These are phyloP conservation scores for Coprinellus micaceus DNA, from an alignment of 768 basidiomycete species.

Conservation along the genomic window DNA sequence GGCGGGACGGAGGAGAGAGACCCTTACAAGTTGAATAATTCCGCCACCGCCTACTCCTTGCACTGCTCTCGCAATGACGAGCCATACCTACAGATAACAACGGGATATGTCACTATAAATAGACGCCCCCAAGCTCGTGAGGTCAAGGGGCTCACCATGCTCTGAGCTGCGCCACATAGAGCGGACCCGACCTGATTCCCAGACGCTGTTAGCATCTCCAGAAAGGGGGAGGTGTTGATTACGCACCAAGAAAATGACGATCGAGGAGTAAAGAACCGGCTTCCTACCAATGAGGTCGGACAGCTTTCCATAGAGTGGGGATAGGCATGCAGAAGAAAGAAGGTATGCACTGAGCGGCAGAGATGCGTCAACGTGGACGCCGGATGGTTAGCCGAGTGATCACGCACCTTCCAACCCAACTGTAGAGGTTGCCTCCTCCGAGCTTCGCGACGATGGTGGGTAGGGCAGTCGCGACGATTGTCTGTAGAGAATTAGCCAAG, in stretches of 20 bases:
- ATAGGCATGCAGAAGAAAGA: constrained; percentile 33
- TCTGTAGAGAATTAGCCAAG: too few relatives aligned
- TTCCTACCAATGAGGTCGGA: constrained; percentile 62
- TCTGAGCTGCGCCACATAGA: constrained; percentile 78
- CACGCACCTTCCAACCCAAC: constrained; percentile 69
- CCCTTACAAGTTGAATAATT: constrained; percentile 64
- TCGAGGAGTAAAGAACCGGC: constrained; percentile 62
- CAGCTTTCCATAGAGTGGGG: constrained; percentile 76
- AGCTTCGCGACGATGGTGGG: constrained; percentile 69
- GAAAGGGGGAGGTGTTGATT: too few relatives aligned
- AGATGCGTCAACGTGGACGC: too few relatives aligned
- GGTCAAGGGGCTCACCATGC: constrained; percentile 56
- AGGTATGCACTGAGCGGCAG: too few relatives aligned
- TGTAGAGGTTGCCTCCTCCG: constrained; percentile 59
- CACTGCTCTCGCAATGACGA: constrained; percentile 71
- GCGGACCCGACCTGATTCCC: constrained; percentile 66
- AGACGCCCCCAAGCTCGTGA: background rate
- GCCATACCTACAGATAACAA: constrained; percentile 60
- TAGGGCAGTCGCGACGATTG: constrained; percentile 71
- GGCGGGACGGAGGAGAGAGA: background rate
- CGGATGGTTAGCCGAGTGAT: too few relatives aligned
- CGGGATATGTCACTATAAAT: too few relatives aligned
- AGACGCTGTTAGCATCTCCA: too few relatives aligned
- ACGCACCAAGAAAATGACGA: constrained; percentile 66
- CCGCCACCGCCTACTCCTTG: constrained; percentile 86